Evolutionary conservation across 495 filamentous ascomycete species (phyloP), one percentile per base, ranked within the genome.

Genomic region (Neurospora terricola): DNA sequence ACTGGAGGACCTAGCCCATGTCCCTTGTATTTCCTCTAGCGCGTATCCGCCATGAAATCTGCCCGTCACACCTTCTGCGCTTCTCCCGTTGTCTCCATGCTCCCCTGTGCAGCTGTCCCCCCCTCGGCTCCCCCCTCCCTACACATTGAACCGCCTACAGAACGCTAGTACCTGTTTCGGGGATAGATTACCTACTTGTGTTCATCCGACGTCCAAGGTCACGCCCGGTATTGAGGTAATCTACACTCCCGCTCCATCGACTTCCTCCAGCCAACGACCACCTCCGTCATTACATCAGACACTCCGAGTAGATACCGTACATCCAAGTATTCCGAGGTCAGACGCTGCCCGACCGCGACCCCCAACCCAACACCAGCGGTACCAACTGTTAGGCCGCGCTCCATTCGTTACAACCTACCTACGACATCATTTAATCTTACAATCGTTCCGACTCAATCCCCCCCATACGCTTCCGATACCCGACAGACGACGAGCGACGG

Each of bases 311-410:
- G 54, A 34, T 34, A n/a, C n/a, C n/a, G n/a, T n/a, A 66, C 54
- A 9, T 66, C 54, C 54, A 66, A 27, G 14, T 34, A 16, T 66
- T 18, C 14, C 27, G 30, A 59, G 23, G 18, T 16, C 42, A 71
- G 70, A 71, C 39, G 70, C 70, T 59, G 70, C 70, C 70, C 70
- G 42, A 59, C 70, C 38, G 37, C 42, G 42, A 36, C 23, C 70
- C 30, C 16, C 18, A 34, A 71, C 23, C 21, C 42, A 34, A 42
- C 30, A 34, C 34, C 54, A 34, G 3, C 54, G 27, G 54, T 66
- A 66, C 14, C 27, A 66, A 62, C 27, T 34, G 54, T 62, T 62
- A 34, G 23, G 54, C 54, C 14, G 27, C 23, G 12, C 54, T 7
- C 54, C 54, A 62, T 16, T 62, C 54, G 48, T 30, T 59, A 59